Evolutionary conservation across 805 yeast genomes (phyloP), one percentile per base, ranked within the genome.

Genomic region (Saccharomyces mikatae): DNA sequence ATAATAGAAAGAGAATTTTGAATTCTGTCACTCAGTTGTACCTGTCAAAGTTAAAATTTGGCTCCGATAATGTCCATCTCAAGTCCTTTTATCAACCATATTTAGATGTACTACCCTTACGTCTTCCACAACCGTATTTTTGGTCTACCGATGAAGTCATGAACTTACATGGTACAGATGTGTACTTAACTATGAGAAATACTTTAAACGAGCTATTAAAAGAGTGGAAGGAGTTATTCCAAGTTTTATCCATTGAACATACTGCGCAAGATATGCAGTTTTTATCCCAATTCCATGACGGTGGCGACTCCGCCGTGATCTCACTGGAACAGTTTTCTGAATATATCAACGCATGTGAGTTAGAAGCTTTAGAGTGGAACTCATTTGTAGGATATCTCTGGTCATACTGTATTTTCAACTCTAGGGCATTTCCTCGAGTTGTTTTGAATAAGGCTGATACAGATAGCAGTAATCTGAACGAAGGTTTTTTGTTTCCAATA

Each of bases 401-500:
- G 96, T 82, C 95, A 0, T 72, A 79, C 46, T 74, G 80, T 48
- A 85, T 88, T 13, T 77, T 87, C 58, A 77, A 83, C 10, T 84
- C 96, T 1, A 77, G 97, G 58, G 86, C 94, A 0, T 91, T 91
- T 65, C 97, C 97, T 1, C 77, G 80, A 50, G 69, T 87, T 44
- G 63, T 89, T n/a, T 59, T 82, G n/a, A 73, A 74, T 21, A 60
- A 64, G 6, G 59, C 66, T 1, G 62, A 59, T 0, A 66, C 71
- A 24, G 71, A 67, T n/a, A 22, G n/a, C 32, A 6, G 41, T 4
- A 78, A 76, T 56, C 52, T 72, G n/a, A 69, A 71, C 44, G 80
- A 78, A 56, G 89, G 87, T 6, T 83, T 91, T 76, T 71, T 91
- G 26, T 69, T 86, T 24, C 97, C 97, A 1, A 64, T 91, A 10